Percentiles rank a stretch among this genome's conserved stretches.
These are phyloP conservation scores for Paxillus rubicundulus DNA, from an alignment of 768 basidiomycete genomes.

Conservation along the genomic window DNA sequence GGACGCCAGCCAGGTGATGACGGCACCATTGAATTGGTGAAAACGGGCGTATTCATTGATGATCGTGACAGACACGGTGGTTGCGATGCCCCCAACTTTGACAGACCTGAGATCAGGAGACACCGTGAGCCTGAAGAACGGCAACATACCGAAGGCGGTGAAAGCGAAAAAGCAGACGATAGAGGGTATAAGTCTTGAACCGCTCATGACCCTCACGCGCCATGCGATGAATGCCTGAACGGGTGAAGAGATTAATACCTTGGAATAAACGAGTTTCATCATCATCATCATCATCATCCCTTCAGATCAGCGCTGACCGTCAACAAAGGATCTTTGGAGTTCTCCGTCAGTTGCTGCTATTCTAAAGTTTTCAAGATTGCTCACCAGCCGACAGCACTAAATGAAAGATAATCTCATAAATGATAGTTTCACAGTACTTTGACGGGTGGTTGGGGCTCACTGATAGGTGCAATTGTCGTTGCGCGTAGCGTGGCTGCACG, in stretches of 20 bases:
- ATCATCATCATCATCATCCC: background rate
- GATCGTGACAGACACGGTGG: conserved; percentile 34
- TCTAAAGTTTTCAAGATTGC: background rate
- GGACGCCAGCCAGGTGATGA: conserved; percentile 41
- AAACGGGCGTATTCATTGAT: conserved; percentile 33
- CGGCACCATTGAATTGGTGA: conserved; percentile 34
- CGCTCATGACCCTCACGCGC: conserved; percentile 34
- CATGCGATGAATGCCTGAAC: conserved; percentile 47
- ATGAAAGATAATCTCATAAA: conserved; percentile 26
- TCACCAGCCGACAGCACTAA: conserved; percentile 12
- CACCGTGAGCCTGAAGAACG: background rate
- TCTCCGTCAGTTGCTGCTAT: background rate
- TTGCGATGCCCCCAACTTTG: conserved; percentile 33
- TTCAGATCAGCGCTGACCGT: conserved; percentile 32
- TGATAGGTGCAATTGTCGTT: background rate
- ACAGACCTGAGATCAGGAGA: background rate
- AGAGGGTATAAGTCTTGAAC: conserved; percentile 22
- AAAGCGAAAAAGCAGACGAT: conserved; percentile 13
- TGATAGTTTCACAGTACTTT: conserved; percentile 36
- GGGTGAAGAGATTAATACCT: conserved; percentile 44
- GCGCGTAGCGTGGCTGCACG: conserved; percentile 21
- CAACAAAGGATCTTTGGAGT: conserved; percentile 39
- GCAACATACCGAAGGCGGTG: background rate
- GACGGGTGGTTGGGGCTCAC: background rate
- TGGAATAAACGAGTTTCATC: background rate